These are phyloP conservation scores for Sporisorium iseilematis-ciliati DNA, from an alignment of 1,284 basidiomycete species.

Conservation along the genomic window DNA sequence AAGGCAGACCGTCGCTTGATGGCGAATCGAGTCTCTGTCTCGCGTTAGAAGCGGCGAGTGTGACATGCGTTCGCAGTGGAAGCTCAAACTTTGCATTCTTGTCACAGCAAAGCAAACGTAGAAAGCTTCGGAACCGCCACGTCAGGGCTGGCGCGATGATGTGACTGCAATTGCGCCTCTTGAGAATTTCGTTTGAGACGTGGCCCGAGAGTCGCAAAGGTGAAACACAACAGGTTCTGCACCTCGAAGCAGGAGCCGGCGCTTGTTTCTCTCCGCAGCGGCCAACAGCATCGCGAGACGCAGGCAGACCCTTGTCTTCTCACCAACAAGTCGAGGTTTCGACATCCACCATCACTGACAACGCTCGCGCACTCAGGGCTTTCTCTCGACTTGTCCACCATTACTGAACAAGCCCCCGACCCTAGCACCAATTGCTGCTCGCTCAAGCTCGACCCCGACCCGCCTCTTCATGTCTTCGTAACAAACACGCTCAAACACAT, in stretches of 20 bases:
- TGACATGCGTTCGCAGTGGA: neutral
- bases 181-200: slow-evolving; percentile 10
- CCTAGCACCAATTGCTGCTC: neutral
- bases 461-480: slow-evolving; percentile 3
- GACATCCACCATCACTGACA: neutral
- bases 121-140: slow-evolving; percentile 17
- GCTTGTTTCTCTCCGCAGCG: slow-evolving; percentile 4
- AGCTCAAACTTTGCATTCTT: neutral
- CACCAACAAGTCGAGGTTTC: too few species aligned
- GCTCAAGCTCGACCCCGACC: neutral
- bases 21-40: too few species aligned
- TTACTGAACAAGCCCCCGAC: neutral
- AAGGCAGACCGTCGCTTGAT: too few species aligned
- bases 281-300: neutral
- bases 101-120: neutral
- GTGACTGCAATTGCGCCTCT: neutral
- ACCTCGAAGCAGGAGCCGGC: neutral
- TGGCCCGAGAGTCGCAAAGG: slow-evolving; percentile 13
- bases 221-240: neutral
- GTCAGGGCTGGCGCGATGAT: slow-evolving; percentile 16
- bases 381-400: too few species aligned
- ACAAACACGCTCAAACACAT: neutral
- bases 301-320: neutral
- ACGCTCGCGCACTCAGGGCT: neutral
- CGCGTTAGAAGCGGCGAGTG: too few species aligned